Conservation (phyloP, 192 early-diverging fungal genomes). For the Dispira simplex region DNA sequence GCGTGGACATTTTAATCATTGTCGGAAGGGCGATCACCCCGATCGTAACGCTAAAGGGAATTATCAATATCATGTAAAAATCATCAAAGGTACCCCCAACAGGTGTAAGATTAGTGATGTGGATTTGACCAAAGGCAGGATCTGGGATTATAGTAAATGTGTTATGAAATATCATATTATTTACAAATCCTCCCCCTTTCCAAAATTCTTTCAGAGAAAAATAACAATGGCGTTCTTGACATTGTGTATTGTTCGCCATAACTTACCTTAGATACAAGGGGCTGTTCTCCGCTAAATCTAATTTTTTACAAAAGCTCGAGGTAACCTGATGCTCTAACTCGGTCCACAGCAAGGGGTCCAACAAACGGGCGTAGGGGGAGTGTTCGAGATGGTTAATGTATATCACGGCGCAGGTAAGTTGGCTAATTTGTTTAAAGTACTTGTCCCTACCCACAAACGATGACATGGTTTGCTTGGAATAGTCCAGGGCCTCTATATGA, state of each 20-base stretch:
- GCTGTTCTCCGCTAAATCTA: constrained; percentile 51
- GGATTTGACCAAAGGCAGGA: too few species aligned
- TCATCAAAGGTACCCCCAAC: too few species aligned
- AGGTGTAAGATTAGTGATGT: too few species aligned
- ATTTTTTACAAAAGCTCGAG: constrained; percentile 61
- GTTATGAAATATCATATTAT: too few species aligned
- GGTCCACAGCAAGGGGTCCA: constrained; percentile 24
- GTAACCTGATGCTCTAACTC: constrained; percentile 54
- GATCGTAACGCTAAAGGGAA: constrained; percentile 40
- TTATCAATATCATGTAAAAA: constrained; percentile 11
- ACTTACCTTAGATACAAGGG: constrained; percentile 51
- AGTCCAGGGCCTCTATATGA: constrained; percentile 44
- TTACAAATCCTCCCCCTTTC: too few species aligned
- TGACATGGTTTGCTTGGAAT: constrained; percentile 55
- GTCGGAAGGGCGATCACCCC: constrained; percentile 81
- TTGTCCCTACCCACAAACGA: constrained; percentile 40
- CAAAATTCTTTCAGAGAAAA: too few species aligned
- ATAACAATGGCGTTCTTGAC: too few species aligned
- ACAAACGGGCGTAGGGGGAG: constrained; percentile 38
- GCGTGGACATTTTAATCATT: constrained; percentile 76
- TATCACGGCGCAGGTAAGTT: constrained; percentile 31
- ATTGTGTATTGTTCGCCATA: neutral
- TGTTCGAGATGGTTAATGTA: constrained; percentile 23
- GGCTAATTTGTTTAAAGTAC: constrained; percentile 32
- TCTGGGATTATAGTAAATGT: too few species aligned